These are phyloP conservation scores for Trametes villosa DNA, from an alignment of 768 basidiomycete genomes.

Conservation along the genomic window DNA sequence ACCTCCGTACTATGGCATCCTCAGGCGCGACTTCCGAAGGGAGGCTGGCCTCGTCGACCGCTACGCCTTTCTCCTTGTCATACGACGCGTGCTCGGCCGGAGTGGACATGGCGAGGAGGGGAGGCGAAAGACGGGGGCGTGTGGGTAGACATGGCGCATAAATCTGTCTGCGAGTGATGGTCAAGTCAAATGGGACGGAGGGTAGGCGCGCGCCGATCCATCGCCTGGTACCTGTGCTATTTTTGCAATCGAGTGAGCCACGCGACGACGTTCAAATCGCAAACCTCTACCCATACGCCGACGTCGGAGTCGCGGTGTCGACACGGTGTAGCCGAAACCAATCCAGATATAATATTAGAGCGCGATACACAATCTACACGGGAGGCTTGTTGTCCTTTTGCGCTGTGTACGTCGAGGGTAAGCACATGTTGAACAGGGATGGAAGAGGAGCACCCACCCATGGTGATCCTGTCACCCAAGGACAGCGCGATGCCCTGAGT, in stretches of 20 bases:
- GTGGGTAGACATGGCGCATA: not conserved
- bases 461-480: conserved; percentile 86
- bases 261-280: not conserved
- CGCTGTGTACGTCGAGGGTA: conserved; percentile 34
- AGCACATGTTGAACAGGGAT: not conserved
- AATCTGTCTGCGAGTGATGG: not conserved
- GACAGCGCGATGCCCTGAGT: conserved; percentile 97
- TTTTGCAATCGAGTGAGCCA: conserved; percentile 15
- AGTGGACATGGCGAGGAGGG: conserved; percentile 22
- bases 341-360: conserved; percentile 20
- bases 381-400: conserved; percentile 48
- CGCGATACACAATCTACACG: conserved; percentile 28
- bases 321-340: not conserved
- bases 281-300: conserved; percentile 8
- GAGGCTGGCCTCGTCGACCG: conserved; percentile 12
- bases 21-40: conserved; percentile 24
- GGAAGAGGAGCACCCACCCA: conserved; percentile 45
- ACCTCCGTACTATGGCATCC: conserved; percentile 28
- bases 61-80: conserved; percentile 32
- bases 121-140: not conserved
- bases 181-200: no score
- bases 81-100: conserved; percentile 17
- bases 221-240: not conserved
- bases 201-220: not conserved
- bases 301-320: not conserved